Conservation (phyloP, 768 basidiomycete genomes). For the Trametes cingulata region DNA sequence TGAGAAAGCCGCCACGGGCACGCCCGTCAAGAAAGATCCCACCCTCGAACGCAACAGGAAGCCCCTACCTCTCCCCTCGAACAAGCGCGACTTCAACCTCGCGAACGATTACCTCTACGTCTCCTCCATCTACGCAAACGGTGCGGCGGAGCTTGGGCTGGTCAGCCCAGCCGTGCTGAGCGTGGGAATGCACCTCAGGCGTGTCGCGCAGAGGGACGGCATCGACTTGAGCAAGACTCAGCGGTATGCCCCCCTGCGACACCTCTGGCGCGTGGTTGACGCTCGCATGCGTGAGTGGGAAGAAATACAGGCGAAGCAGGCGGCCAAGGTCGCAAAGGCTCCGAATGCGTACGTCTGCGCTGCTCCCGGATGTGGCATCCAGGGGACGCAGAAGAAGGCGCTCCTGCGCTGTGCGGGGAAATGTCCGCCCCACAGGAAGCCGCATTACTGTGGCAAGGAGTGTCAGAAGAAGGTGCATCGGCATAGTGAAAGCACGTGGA, state of each 20-base stretch:
- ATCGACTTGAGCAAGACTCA: not conserved
- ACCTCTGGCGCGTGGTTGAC: conserved; percentile 5
- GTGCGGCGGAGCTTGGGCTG: not conserved
- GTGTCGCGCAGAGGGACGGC: not conserved
- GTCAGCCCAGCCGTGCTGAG: conserved; percentile 4
- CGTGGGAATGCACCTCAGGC: not conserved
- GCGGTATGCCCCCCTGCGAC: not conserved
- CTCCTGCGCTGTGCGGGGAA: too few species aligned
- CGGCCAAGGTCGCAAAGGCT: not conserved
- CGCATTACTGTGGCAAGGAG: too few species aligned
- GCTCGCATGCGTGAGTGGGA: not conserved
- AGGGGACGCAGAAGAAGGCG: too few species aligned
- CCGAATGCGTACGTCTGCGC: not conserved
- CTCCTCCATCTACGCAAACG: conserved; percentile 11
- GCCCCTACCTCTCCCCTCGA: not conserved
- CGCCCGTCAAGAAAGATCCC: not conserved
- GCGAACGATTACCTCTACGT: not conserved
- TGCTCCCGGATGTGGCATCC: too few species aligned
- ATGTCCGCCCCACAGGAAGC: too few species aligned
- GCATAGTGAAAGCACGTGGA: too few species aligned
- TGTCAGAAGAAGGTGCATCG: too few species aligned
- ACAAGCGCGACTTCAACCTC: not conserved
- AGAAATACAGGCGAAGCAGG: not conserved
- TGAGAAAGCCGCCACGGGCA: not conserved
- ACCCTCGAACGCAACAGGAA: not conserved